Evolutionary conservation across 306 rosid species (phyloP).

Genomic region (Pyrus pyrifolia): DNA sequence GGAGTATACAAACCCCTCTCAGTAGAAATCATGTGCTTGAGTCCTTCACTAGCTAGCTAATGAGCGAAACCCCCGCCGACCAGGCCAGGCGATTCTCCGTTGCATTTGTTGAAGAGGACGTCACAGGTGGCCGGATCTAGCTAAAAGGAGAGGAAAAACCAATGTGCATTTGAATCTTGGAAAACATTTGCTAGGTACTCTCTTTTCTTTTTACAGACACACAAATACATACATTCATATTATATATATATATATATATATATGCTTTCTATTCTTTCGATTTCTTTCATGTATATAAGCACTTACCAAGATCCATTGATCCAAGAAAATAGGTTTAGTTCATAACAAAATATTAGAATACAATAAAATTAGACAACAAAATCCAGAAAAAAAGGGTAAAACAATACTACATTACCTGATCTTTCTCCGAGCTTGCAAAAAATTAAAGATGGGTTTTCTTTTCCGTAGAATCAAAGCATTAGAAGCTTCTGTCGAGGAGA

Average conservation of each 20-base stretch:
- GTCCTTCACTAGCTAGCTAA: too few species aligned
- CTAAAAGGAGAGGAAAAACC: neutral
- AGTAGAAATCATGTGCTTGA: too few species aligned
- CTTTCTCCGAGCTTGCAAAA: neutral
- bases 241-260: too few species aligned
- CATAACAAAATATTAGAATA: neutral
- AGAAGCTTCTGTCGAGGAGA: conserved; percentile 44
- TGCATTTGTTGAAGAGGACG: neutral
- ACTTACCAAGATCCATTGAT: neutral
- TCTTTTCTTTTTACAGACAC: neutral
- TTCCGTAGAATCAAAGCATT: conserved; percentile 7
- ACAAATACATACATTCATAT: too few species aligned
- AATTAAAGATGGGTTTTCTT: neutral
- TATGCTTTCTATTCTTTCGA: neutral
- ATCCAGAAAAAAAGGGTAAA: neutral
- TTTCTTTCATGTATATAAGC: neutral
- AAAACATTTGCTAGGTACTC: neutral
- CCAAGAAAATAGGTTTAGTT: neutral
- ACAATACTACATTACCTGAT: neutral
- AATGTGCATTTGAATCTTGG: neutral
- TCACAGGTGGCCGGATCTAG: neutral
- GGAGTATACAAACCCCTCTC: neutral
- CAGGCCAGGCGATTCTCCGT: neutral
- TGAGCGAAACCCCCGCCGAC: neutral
- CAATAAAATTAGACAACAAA: neutral